Evolutionary conservation across 805 yeast genomes (phyloP), one percentile per base, ranked within the genome.

Genomic region (Pichia sporocuriosa): DNA sequence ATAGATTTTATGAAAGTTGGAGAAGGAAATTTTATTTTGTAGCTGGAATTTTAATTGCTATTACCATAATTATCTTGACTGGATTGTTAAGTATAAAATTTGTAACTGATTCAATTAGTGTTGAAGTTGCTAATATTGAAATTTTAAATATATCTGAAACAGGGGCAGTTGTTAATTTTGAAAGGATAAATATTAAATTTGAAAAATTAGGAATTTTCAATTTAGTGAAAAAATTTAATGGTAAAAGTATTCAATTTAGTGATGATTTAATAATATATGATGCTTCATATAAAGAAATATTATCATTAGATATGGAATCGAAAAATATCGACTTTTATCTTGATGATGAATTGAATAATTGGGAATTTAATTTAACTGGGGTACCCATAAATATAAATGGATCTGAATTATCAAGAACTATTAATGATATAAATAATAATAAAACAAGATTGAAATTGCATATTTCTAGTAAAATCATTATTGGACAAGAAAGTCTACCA

Each of bases 181-280:
- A 19, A 10, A 17, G 27, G 6, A 34, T 42, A 4, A 17, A 25
- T 10, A 5, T 37, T 5, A 15, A 34, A 3, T 34, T 37, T 7
- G 6, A 21, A 12, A 23, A 37, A 13, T 9, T 13, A n/a, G 42
- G 38, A 13, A 4, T 32, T 13, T 34, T 38, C 4, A 33, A 21
- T 16, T 42, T 40, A 41, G 19, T 42, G 13, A 20, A 32, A 6
- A 3, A 6, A 3, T 13, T 37, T 5, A 38, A 38, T 26, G 21
- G 9, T 4, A 42, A 28, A 11, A 15, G 29, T 2, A 24, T 42
- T 11, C 25, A 26, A 12, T 38, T 42, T 16, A 12, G 7, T 13
- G 28, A 42, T 3, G 16, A 27, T 29, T n/a, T 38, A 6, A 42
- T 17, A 8, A n/a, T 38, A 10, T n/a, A 9, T 11, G 13, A 32